Conservation (phyloP, 306 rosid genomes). For the Lathyrus sativus region DNA sequence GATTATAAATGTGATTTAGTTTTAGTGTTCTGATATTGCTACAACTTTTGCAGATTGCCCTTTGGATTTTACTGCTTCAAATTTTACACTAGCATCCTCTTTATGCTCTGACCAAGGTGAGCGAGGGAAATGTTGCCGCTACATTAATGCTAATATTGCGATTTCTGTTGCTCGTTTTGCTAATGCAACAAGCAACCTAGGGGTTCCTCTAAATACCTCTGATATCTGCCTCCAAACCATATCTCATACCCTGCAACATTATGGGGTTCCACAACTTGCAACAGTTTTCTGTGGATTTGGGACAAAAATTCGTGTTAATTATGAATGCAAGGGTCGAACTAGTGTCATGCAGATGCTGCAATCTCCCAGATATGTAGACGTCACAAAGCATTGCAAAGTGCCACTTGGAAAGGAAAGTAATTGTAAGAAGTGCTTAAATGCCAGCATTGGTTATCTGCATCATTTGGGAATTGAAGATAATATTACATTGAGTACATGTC, state of each 20-base stretch:
- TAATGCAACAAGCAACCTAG: constrained; percentile 74
- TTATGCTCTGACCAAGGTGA: constrained; percentile 64
- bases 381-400: constrained; percentile 57
- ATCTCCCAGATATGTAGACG: constrained; percentile 77
- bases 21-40: constrained; percentile 33
- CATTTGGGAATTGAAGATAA: constrained; percentile 70
- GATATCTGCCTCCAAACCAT: constrained; percentile 68
- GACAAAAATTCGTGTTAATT: constrained; percentile 79
- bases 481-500: constrained; percentile 80
- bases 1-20: constrained; percentile 31
- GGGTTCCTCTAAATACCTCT: constrained; percentile 68
- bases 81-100: constrained; percentile 78
- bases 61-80: constrained; percentile 73
- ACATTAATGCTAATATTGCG: constrained; percentile 81
- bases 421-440: constrained; percentile 84
- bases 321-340: constrained; percentile 77
- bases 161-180: constrained; percentile 80
- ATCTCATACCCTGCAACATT: constrained; percentile 62
- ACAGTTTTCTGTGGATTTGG: constrained; percentile 85
- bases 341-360: constrained; percentile 79
- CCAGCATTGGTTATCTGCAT: constrained; percentile 74
- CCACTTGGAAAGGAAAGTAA: constrained; percentile 68
- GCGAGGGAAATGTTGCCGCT: constrained; percentile 94
- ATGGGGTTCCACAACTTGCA: constrained; percentile 81
- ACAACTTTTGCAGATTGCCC: constrained; percentile 81